Evolutionary conservation across 1,139 yeast genomes (phyloP), one percentile per base, ranked within the genome.

Genomic region (Sugiyamaella castrensis): DNA sequence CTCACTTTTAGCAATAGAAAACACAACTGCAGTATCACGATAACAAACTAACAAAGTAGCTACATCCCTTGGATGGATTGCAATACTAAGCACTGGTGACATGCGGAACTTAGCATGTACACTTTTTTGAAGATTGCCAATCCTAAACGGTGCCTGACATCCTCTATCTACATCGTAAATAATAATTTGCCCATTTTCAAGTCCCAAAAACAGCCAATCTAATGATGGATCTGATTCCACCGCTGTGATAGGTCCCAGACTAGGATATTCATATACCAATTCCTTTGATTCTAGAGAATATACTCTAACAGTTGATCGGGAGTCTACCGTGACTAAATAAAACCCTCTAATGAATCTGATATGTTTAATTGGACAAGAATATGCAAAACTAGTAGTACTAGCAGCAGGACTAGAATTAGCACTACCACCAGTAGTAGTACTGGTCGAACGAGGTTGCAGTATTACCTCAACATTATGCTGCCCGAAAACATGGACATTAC

Each of bases 91-190:
- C 1, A 88, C 92, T 0, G 88, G 82, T 0, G 84, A 76, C 62
- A 77, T 62, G 45, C 67, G 58, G 27, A 57, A 51, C 29, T 60
- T 62, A 4, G 70, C 61, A 12, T 58, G 48, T 9, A 67, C 58
- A 9, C 66, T 51, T 56, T 61, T 81, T 63, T 91, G 97, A 26
- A 88, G 72, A 61, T 87, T 87, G 52, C 80, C 86, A 36, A 92
- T 72, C 50, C 84, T 74, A 54, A 79, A 76, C 1, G 87, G 84
- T 0, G 96, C 79, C 55, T 81, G 66, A 32, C 66, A 63, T 35
- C 89, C 84, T 39, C 95, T 73, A 62, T 89, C 98, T 15, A 92
- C 82, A 65, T 94, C 96, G 62, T 79, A 92, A n/a, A 85, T 82
- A 41, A 81, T 67, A 1, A 86, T 67, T 5, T 79, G 69, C 2